Evolutionary conservation across 192 early-diverging fungal genomes (phyloP).

Genomic region (Allomyces macrogynus): DNA sequence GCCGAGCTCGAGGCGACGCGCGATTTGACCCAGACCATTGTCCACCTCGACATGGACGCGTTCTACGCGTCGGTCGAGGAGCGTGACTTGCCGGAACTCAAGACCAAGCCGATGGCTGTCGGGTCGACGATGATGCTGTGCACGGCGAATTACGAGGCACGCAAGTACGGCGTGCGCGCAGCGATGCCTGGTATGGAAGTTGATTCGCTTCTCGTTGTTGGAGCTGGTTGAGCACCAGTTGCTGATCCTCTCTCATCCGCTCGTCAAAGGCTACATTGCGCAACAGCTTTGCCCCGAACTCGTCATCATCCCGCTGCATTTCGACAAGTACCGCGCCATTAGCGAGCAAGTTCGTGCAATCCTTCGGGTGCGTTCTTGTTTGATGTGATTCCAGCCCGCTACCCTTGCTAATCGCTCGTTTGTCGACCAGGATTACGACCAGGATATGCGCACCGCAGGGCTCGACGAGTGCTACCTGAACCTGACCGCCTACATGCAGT

Average conservation of each 20-base stretch:
- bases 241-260: too few relatives aligned
- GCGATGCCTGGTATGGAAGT: slow-evolving; percentile 29
- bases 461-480: slow-evolving; percentile 15
- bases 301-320: slow-evolving; percentile 21
- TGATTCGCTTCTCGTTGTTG: too few relatives aligned
- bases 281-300: slow-evolving; percentile 35
- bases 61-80: slow-evolving; percentile 54
- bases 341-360: slow-evolving; percentile 25
- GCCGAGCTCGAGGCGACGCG: slow-evolving; percentile 14
- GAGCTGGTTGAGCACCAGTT: too few relatives aligned
- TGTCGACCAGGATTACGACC: slow-evolving; percentile 11
- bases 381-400: slow-evolving; percentile 11
- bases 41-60: slow-evolving; percentile 53
- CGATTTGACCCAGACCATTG: slow-evolving; percentile 29
- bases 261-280: slow-evolving; percentile 19
- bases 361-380: slow-evolving; percentile 28
- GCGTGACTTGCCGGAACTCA: slow-evolving; percentile 36
- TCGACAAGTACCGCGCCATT: slow-evolving; percentile 26
- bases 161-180: slow-evolving; percentile 41
- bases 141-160: slow-evolving; percentile 45
- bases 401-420: neutral
- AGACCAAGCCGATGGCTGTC: slow-evolving; percentile 38
- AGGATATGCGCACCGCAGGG: slow-evolving; percentile 15
- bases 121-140: slow-evolving; percentile 29
- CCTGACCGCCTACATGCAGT: slow-evolving; percentile 21